Evolutionary conservation across 106 monocot genomes (phyloP), one percentile per base, ranked within the genome.

Genomic region (Acorus gramineus): DNA sequence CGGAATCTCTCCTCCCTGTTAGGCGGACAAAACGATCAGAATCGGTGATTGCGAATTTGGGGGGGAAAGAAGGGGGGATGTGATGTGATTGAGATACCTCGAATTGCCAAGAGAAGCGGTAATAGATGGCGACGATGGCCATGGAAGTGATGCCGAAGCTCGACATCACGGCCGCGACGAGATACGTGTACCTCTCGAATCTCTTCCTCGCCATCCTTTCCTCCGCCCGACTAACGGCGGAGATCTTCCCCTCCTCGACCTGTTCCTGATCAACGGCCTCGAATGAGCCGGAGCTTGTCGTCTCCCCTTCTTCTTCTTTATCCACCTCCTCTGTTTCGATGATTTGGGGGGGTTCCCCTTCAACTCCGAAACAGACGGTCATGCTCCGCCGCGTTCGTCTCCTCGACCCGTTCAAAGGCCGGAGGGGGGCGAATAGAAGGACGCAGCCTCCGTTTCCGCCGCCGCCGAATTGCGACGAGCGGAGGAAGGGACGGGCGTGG

Each of bases 101-200:
- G 83, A 96, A 79, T 59, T 96, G 91, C 87, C 87, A 96, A 57
- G 78, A 56, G 79, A 96, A 91, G 53, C 96, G 80, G 81, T 91
- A 96, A 71, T 96, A 91, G 7, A 96, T 91, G 66, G 96, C 74
- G 28, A 66, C 76, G 65, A 85, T 66, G 72, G 96, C 96, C 96
- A 96, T 96, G 69, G 96, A 87, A 4, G 91, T 96, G 76, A 96
- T 79, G 14, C 96, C 96, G 60, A 96, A 55, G 77, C 81, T 96
- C 50, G 96, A 91, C 77, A 85, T 64, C 14, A 96, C 76, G 10
- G 96, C 96, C 2, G 96, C 96, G 3, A 88, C 67, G 10, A 96
- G 74, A 55, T 96, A 96, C 28, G 96, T 73, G 57, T 71, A 56
- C 51, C 91, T 69, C 85, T 96, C 96, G 11, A 76, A 71, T 55